Base-by-base conservation (phyloP, 2,329 filamentous ascomycete genomes). In the Pyrenophora tritici-repentis region DNA sequence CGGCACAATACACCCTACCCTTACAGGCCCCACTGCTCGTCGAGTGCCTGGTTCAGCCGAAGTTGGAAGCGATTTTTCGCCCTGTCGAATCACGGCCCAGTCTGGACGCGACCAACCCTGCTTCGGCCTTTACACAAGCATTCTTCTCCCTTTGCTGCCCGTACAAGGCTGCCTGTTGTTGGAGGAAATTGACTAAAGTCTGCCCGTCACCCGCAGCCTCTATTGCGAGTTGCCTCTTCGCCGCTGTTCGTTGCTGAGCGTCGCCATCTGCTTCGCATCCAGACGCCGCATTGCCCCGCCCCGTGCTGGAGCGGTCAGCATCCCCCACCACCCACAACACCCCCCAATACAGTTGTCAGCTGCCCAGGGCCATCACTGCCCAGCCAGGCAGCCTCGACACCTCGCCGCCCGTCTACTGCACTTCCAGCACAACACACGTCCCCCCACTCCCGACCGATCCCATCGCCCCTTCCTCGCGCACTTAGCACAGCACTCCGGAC, bases 71-170 rank as follows among this genome's bases (percentile, higher is more conserved):
- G 35, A 45, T 56, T 55, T 50, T 17, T 26, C 16, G 49, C 53
- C 37, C 26, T 48, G 56, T 57, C 63, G 58, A 69, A 67, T 66
- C 63, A 69, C 47, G 49, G 52, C 39, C 55, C 57, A 56, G 54
- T 53, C 57, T 50, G 58, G 58, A 53, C 38, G 41, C 40, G 32
- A 35, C 42, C 13, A 29, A 10, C 26, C 26, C 26, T 29, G 26
- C 42, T 52, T n/a, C 46, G n/a, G 6, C 34, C 38, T 39, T 20
- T 16, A 35, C 20, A 34, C 6, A 33, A 29, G 3, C 42, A 39
- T 36, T 44, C 44, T 47, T 24, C 41, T 53, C 52, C 56, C 53
- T 55, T 58, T 47, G 31, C 18, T 24, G n/a, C 36, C 35, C 13
- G 18, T 26, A 20, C 42, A 12, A 38, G 45, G 36, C 24, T 29